Conservation (phyloP, 495 filamentous ascomycete genomes). For the Ramalina intermedia region DNA sequence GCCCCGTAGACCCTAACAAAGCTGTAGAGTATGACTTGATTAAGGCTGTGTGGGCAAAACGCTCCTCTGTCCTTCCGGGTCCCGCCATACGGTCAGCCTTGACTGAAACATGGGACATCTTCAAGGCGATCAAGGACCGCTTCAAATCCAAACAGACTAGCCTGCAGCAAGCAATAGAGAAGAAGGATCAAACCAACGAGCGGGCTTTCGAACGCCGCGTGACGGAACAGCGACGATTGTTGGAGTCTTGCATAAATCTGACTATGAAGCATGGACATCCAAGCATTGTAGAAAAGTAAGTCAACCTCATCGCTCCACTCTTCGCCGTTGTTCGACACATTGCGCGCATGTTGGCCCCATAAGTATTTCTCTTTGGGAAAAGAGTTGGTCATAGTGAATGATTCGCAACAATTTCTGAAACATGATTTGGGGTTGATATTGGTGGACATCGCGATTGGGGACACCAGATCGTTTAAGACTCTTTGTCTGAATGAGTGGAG, state of each 20-base stretch:
- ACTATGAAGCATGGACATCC: slow-evolving; percentile 48
- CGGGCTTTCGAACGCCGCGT: slow-evolving; percentile 32
- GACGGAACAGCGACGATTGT: slow-evolving; percentile 39
- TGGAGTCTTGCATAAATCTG: slow-evolving; percentile 45
- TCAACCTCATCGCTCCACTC: slow-evolving; percentile 14
- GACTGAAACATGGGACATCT: slow-evolving; percentile 45
- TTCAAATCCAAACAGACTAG: slow-evolving; percentile 46
- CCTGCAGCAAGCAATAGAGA: slow-evolving; percentile 42
- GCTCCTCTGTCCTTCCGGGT: slow-evolving; percentile 21
- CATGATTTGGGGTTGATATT: no score
- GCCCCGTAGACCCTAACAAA: slow-evolving; percentile 36
- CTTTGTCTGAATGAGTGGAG: no score
- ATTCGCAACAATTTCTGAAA: no score
- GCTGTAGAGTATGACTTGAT: slow-evolving; percentile 48
- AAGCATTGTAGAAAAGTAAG: slow-evolving; percentile 52
- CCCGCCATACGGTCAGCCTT: slow-evolving; percentile 26
- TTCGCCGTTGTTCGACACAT: background rate
- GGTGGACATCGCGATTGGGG: no score
- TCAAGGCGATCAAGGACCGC: slow-evolving; percentile 44
- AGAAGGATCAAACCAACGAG: slow-evolving; percentile 27
- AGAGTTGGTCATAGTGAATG: no score
- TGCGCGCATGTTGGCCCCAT: no score
- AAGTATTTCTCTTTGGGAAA: no score
- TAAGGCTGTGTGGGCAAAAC: slow-evolving; percentile 50
- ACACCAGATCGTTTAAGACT: no score